Evolutionary conservation across 495 filamentous ascomycete genomes (phyloP), one percentile per base, ranked within the genome.

Genomic region (Aspergillus taichungensis): DNA sequence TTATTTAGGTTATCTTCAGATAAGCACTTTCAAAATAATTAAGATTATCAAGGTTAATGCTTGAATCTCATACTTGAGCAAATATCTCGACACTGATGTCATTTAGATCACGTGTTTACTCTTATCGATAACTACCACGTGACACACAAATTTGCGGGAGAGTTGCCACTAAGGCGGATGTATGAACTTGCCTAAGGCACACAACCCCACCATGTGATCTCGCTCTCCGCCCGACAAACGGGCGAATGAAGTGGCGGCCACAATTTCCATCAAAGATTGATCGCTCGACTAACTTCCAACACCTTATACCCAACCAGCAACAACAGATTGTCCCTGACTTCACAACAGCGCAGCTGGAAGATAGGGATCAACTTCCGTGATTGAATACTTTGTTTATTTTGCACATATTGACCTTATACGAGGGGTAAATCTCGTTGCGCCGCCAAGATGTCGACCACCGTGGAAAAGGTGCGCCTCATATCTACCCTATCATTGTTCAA

Each of bases 361-460:
- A 30, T 34, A 47, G 37, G 24, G 31, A 32, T 36, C 35, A 13
- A 14, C 13, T 29, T 7, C 32, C 18, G 13, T 24, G 18, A 24
- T 24, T 24, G 18, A 24, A 24, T 24, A 24, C 4, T 43, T 40
- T 40, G 27, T 38, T 53, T 32, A 30, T 36, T 50, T 43, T 44
- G 45, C 34, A 46, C 33, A 43, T 43, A 42, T 50, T 42, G 46
- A 14, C 47, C 43, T 46, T 40, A 13, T 50, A 48, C 51, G 51
- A 54, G 50, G 49, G 46, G 51, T 48, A 30, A 43, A 48, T 30
- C 54, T 55, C 49, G 51, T 53, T 45, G 53, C 31, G 50, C 53
- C 60, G 66, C 66, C 76, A 88, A 67, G 50, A 96, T 96, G 89
- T 75, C 89, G 75, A 96, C 90, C 48, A 96, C 89, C 34, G 87